Evolutionary conservation across 148 eudicot genomes (phyloP).

Genomic region (Vaccinium macrocarpon): DNA sequence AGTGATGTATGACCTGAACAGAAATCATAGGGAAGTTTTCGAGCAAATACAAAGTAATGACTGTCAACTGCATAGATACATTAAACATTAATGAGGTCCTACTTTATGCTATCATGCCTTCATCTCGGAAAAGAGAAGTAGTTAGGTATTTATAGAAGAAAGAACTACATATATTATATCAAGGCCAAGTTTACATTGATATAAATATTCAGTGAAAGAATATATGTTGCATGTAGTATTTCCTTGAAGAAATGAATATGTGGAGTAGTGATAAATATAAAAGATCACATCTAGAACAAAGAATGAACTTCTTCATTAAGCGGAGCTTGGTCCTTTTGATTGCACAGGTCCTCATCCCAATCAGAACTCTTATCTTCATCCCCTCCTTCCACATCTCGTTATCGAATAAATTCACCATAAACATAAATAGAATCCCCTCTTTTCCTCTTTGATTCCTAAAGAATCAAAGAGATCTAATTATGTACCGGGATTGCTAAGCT

Average conservation of each 20-base stretch:
- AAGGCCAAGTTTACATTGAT: background rate
- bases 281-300: background rate
- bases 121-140: background rate
- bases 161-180: background rate
- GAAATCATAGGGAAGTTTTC: background rate
- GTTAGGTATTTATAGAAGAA: too few relatives aligned
- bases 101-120: background rate
- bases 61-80: background rate
- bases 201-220: background rate
- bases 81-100: background rate
- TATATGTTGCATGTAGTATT: background rate
- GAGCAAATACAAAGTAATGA: background rate
- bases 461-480: too few relatives aligned
- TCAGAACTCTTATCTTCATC: too few relatives aligned
- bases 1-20: conserved; percentile 75
- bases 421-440: too few relatives aligned
- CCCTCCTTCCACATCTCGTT: too few relatives aligned
- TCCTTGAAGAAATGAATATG: background rate
- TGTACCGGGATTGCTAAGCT: too few relatives aligned
- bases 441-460: too few relatives aligned
- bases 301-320: background rate
- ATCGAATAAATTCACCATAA: too few relatives aligned
- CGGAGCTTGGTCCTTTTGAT: too few relatives aligned
- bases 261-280: background rate
- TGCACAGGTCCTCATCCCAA: too few relatives aligned